Conservation (phyloP, 1,284 basidiomycete species). For the Cystobasidium slooffiae region DNA sequence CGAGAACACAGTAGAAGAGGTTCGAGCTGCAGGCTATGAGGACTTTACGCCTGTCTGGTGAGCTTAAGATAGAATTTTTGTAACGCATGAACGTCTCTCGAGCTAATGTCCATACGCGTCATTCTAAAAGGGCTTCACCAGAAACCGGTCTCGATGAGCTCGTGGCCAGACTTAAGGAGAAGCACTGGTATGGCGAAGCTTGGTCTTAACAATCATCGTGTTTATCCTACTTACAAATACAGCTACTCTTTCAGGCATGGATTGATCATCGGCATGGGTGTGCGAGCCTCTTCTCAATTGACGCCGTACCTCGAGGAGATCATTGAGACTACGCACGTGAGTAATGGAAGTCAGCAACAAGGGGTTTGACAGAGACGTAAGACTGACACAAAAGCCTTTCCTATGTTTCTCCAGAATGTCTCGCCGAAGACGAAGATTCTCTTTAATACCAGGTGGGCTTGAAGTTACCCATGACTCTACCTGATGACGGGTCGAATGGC, state of each 20-base stretch:
- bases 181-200: conserved; percentile 19
- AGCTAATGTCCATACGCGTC: not conserved
- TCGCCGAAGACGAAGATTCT: conserved; percentile 22
- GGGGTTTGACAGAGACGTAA: not conserved
- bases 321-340: conserved; percentile 26
- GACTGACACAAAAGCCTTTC: not conserved
- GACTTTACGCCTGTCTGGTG: conserved; percentile 37
- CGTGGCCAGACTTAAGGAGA: conserved; percentile 28
- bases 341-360: no score
- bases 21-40: conserved; percentile 26
- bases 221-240: not conserved
- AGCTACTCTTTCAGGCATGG: conserved; percentile 12
- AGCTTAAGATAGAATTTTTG: not conserved
- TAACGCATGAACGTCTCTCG: no score
- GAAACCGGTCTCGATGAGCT: conserved; percentile 20
- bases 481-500: not conserved
- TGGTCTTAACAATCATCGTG: not conserved
- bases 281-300: conserved; percentile 13
- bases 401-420: not conserved
- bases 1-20: conserved; percentile 28
- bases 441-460: conserved; percentile 31
- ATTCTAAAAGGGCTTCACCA: not conserved
- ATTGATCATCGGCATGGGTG: conserved; percentile 33
- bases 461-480: not conserved
- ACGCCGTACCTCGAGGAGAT: conserved; percentile 30